A percentile compares a stretch with the other conserved stretches of the same genome.
Evolutionary conservation across 257 asterid genomes (phyloP).

Genomic region (Pogostemon cablin): DNA sequence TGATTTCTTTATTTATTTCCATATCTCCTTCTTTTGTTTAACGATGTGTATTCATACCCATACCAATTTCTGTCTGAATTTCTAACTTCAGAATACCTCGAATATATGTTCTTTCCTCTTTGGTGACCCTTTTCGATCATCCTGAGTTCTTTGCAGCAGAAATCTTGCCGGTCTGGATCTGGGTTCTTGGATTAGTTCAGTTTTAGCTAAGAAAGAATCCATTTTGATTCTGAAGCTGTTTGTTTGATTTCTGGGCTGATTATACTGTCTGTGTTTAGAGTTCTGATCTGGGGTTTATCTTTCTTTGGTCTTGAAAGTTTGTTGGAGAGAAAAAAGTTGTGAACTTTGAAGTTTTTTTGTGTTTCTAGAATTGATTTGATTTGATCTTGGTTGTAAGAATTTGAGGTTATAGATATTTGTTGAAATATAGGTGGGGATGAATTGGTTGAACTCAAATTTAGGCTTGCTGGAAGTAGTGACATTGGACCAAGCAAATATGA

Average conservation of each 20-base stretch:
- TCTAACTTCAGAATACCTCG: conserved; percentile 6
- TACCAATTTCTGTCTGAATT: conserved; percentile 34
- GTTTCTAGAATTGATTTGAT: no score
- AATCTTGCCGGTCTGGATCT: conserved; percentile 47
- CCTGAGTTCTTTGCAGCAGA: not conserved
- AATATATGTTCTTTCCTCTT: conserved; percentile 18
- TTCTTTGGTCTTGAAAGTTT: conserved; percentile 9
- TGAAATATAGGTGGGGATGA: conserved; percentile 76
- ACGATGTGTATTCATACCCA: conserved; percentile 26
- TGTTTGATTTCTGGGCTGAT: conserved; percentile 29
- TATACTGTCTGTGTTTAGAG: conserved; percentile 5
- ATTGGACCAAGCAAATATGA: conserved; percentile 89
- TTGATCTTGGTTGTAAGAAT: conserved; percentile 43
- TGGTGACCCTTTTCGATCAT: not conserved
- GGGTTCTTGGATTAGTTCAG: no score
- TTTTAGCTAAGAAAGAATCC: no score
- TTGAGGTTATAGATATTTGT: conserved; percentile 32
- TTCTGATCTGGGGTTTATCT: conserved; percentile 40
- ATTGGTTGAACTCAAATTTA: conserved; percentile 82
- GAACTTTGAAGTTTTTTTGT: conserved; percentile 14
- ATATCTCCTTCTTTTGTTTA: conserved; percentile 39
- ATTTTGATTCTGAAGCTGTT: conserved; percentile 22
- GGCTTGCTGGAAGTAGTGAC: conserved; percentile 95
- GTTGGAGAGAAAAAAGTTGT: conserved; percentile 3
- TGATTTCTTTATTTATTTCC: conserved; percentile 31